Evolutionary conservation across 306 rosid species (phyloP).

Genomic region (Quercus bicolor): DNA sequence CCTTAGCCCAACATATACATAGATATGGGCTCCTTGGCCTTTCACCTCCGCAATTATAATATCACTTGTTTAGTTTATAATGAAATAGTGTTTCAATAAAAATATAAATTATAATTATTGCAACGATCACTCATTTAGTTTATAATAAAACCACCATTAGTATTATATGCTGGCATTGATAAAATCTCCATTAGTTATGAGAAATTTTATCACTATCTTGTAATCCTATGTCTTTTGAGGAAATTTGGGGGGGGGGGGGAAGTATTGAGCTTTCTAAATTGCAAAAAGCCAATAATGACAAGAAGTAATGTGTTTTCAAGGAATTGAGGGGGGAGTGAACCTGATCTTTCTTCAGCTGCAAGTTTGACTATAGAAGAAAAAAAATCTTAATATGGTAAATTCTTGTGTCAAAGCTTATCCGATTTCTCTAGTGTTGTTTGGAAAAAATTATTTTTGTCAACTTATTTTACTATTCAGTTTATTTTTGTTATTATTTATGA

Average conservation of each 20-base stretch:
- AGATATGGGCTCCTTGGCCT: too few relatives aligned
- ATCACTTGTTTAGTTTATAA: too few relatives aligned
- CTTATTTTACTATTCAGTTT: too few relatives aligned
- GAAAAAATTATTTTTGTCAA: fast-evolving
- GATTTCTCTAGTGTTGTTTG: too few relatives aligned
- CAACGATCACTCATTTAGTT: neutral
- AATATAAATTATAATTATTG: too few relatives aligned
- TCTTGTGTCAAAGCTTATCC: neutral
- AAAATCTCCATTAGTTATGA: neutral
- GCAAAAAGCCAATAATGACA: neutral
- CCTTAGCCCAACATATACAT: too few relatives aligned
- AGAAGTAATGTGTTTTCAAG: neutral
- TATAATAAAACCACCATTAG: neutral
- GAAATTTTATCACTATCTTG: neutral
- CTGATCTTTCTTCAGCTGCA: neutral
- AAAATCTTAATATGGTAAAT: neutral
- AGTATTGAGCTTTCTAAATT: neutral
- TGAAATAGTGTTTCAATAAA: too few relatives aligned
- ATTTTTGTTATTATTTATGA: too few relatives aligned
- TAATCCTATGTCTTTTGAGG: neutral
- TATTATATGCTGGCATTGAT: neutral
- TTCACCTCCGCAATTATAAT: too few relatives aligned
- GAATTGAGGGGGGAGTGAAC: neutral
- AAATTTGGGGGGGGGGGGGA: neutral
- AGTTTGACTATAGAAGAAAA: neutral